Evolutionary conservation across 169 alveolate species (phyloP).

Genomic region (Plasmodium billcollinsi): DNA sequence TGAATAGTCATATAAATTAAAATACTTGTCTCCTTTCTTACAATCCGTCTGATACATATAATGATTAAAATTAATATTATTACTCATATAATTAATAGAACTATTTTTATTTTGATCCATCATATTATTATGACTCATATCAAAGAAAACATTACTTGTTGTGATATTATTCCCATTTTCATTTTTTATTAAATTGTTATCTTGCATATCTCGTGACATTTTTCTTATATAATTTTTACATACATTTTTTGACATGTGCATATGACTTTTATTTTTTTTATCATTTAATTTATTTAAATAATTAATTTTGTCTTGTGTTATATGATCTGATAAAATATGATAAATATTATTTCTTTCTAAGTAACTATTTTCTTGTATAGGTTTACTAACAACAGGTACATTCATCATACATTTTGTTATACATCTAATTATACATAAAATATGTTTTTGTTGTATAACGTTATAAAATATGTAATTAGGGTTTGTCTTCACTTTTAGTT

Average conservation of each 20-base stretch:
- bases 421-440: slow-evolving; percentile 62
- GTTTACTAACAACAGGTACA: slow-evolving; percentile 71
- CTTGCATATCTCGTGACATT: not conserved
- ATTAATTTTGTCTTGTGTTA: slow-evolving; percentile 56
- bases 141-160: not conserved
- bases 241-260: not conserved
- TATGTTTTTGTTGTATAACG: slow-evolving; percentile 71
- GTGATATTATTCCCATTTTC: not conserved
- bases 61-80: not conserved
- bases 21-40: not conserved
- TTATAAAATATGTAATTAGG: slow-evolving; percentile 48
- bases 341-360: slow-evolving; percentile 19
- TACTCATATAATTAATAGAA: not conserved
- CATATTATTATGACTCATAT: not conserved
- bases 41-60: not conserved
- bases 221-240: slow-evolving; percentile 13
- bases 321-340: slow-evolving; percentile 31
- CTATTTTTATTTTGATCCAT: not conserved
- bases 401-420: slow-evolving; percentile 77
- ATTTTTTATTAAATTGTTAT: not conserved
- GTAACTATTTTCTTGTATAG: slow-evolving; percentile 73
- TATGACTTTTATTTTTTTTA: not conserved
- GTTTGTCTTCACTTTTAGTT: slow-evolving; percentile 22
- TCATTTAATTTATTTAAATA: slow-evolving; percentile 34
- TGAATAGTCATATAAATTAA: slow-evolving; percentile 58